These are phyloP conservation scores for Phaeolepiota aurea DNA, from an alignment of 768 basidiomycete genomes.

Conservation along the genomic window DNA sequence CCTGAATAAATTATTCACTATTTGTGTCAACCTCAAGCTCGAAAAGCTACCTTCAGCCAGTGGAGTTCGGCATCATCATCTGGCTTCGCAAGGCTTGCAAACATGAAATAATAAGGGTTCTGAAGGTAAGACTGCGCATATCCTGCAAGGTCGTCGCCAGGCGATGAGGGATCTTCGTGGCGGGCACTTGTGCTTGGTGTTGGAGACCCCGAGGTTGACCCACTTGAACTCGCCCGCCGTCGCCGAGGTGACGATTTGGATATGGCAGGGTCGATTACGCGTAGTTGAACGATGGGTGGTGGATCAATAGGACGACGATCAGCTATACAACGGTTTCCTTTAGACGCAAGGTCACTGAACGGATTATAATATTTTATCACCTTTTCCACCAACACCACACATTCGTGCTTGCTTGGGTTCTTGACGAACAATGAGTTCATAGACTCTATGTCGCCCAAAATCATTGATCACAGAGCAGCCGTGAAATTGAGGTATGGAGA, in stretches of 20 bases:
- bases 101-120: slow-evolving; percentile 96
- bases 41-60: slow-evolving; percentile 52
- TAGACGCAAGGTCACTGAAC: neutral
- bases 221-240: slow-evolving; percentile 12
- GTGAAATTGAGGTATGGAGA: slow-evolving; percentile 16
- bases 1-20: slow-evolving; percentile 28
- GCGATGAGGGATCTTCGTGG: slow-evolving; percentile 4
- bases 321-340: slow-evolving; percentile 38
- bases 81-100: slow-evolving; percentile 81
- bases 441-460: slow-evolving; percentile 45
- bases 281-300: slow-evolving; percentile 92
- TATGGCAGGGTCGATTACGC: slow-evolving; percentile 62
- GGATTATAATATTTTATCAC: slow-evolving; percentile 18
- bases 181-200: slow-evolving; percentile 11
- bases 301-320: slow-evolving; percentile 97
- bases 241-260: slow-evolving; percentile 10
- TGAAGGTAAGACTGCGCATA: slow-evolving; percentile 65
- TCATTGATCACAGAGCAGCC: slow-evolving; percentile 11
- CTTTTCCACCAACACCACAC: slow-evolving; percentile 84
- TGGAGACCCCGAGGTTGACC: slow-evolving; percentile 11
- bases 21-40: neutral
- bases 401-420: slow-evolving; percentile 89
- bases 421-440: slow-evolving; percentile 80
- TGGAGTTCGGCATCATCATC: slow-evolving; percentile 88
- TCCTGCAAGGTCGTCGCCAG: slow-evolving; percentile 22